Conservation (phyloP, 768 basidiomycete genomes). For the Tricholoma terreum region DNA sequence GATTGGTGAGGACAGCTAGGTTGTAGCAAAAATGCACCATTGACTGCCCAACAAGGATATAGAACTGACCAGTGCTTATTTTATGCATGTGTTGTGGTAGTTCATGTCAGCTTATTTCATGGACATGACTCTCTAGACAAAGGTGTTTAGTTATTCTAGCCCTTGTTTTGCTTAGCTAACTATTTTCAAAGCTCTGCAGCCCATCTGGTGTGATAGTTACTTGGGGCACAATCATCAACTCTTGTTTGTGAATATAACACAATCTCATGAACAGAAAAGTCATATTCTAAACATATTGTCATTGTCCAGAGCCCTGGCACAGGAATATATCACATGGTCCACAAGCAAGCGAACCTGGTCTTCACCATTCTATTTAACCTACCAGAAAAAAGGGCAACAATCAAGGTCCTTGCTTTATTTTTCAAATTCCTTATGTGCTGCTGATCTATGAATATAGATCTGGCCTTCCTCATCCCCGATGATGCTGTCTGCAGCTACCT, state of each 20-base stretch:
- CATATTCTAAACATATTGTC: conserved; percentile 15
- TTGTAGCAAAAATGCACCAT: neutral
- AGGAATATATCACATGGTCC: conserved; percentile 18
- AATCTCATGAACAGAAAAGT: neutral
- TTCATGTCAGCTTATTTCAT: neutral
- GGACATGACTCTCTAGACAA: neutral
- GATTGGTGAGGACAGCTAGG: neutral
- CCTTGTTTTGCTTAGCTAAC: neutral
- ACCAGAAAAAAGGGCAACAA: neutral
- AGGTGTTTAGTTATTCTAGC: neutral
- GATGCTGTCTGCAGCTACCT: neutral
- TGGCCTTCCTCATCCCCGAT: neutral
- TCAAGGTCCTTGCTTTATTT: neutral
- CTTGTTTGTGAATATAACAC: neutral
- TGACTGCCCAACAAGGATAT: neutral
- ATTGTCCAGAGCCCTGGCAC: conserved; percentile 17
- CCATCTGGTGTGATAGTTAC: neutral
- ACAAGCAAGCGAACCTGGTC: conserved; percentile 12
- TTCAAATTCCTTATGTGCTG: neutral
- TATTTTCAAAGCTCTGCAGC: neutral
- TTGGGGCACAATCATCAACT: neutral
- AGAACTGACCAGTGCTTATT: neutral
- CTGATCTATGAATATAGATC: neutral
- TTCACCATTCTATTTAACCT: conserved; percentile 17
- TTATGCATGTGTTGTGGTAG: neutral